Evolutionary conservation across 768 basidiomycete species (phyloP), one percentile per base, ranked within the genome.

Genomic region (Gloeostereum incarnatum): DNA sequence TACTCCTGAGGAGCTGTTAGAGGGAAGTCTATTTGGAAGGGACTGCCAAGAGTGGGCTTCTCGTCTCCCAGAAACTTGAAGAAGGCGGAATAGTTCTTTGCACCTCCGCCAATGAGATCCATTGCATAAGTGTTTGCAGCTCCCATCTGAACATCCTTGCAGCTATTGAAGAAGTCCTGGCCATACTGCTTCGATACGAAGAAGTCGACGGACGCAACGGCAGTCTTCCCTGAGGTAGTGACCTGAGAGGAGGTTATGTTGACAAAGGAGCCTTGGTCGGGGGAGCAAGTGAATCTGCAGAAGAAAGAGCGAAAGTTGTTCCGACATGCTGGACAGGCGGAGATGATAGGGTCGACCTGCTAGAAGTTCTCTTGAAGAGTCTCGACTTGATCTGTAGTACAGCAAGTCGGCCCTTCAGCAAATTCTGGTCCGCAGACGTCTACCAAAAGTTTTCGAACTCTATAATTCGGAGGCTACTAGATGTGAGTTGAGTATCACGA

Each of bases 261-360:
- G 41, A 98, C 55, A 56, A 98, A 99, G 4, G 66, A 65, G 10
- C 68, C 80, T 56, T 99, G 96, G 41, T 83, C 57, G 1, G 93
- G 88, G 5, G 92, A 93, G 59, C 96, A 99, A 7, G 96, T 97
- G 61, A 99, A 97, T 36, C 76, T 65, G 65, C 96, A 99, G 66
- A 89, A 98, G 71, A 96, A 97, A 3, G 76, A 71, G 34, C 88
- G 80, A 58, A 99, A 99, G 61, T 97, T 96, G 64, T 92, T 93
- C 48, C 85, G 74, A 59, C 96, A 99, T 11, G 96, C 96, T n/a
- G 96, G 96, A 54, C 93, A 97, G 5, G 90, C 75, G n/a, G 88
- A 81, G 44, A 96, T 78, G 41, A 96, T 62, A n/a, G 71, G 73
- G 45, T 92, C 90, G 3, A 87, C 85, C 51, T 78, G 76, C 26